A percentile compares a stretch with the other conserved stretches of the same genome.
Evolutionary conservation across 768 basidiomycete species (phyloP).

Genomic region (Imleria badia): DNA sequence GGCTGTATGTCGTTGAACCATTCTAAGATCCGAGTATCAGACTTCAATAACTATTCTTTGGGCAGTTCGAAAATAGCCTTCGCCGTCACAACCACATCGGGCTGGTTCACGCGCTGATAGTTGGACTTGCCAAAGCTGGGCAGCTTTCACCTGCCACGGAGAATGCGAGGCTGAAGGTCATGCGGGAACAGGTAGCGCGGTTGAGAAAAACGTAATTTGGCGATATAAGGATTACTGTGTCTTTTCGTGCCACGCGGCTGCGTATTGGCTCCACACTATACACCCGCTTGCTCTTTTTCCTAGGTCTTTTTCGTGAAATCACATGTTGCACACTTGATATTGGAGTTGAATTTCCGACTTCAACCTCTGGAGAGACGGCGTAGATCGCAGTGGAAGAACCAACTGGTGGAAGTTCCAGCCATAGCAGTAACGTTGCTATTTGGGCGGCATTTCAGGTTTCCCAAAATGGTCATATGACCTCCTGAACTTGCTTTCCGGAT

Average conservation of each 20-base stretch:
- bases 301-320: conserved; percentile 3
- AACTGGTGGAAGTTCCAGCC: conserved; percentile 9
- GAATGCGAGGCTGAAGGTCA: conserved; percentile 38
- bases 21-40: not conserved
- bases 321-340: not conserved
- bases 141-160: conserved; percentile 53
- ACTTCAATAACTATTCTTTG: conserved; percentile 8
- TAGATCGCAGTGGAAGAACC: conserved; percentile 7
- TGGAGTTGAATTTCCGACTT: conserved; percentile 7
- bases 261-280: conserved; percentile 2
- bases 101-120: conserved; percentile 69
- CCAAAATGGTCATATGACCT: not conserved
- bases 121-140: conserved; percentile 70
- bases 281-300: not conserved
- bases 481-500: not conserved
- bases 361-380: not conserved
- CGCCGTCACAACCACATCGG: conserved; percentile 88
- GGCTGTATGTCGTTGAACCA: conserved; percentile 56
- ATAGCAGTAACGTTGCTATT: no score
- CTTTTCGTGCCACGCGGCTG: conserved; percentile 1
- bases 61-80: conserved; percentile 83
- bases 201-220: conserved; percentile 39
- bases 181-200: conserved; percentile 44
- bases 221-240: conserved; percentile 37
- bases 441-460: no score